Evolutionary conservation across 495 filamentous ascomycete genomes (phyloP).

Genomic region (Annulohypoxylon stygium): DNA sequence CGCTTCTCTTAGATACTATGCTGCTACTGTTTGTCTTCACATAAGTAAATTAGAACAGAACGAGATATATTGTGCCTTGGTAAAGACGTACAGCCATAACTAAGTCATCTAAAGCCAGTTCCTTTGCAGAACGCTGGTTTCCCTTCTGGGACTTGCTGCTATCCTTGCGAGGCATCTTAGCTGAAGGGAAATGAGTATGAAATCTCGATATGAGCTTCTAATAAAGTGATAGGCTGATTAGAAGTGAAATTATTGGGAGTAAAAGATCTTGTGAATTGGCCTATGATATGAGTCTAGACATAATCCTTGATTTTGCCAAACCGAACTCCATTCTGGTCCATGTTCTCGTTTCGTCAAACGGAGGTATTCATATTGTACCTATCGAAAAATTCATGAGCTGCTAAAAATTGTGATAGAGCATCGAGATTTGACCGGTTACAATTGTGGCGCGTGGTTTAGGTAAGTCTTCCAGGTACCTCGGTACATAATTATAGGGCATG

Average conservation of each 20-base stretch:
- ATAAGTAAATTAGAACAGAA: constrained; percentile 35
- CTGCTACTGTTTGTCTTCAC: constrained; percentile 86
- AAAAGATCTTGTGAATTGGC: no score
- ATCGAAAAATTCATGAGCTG: no score
- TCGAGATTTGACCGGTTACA: constrained; percentile 1
- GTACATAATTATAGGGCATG: constrained; percentile 12
- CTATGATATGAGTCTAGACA: not conserved
- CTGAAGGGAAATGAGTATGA: not conserved
- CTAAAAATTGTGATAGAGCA: constrained; percentile 10
- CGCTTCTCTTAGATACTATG: constrained; percentile 90
- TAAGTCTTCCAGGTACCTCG: constrained; percentile 11
- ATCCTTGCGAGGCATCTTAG: constrained; percentile 30
- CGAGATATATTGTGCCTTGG: constrained; percentile 1
- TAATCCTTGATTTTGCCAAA: not conserved
- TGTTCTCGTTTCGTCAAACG: not conserved
- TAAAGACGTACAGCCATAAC: constrained; percentile 74
- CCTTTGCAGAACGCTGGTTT: constrained; percentile 43
- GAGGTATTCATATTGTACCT: not conserved
- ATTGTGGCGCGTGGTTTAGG: constrained; percentile 9
- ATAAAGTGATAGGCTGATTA: not conserved
- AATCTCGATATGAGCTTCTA: constrained; percentile 4
- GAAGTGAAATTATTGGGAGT: not conserved
- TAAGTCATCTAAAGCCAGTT: constrained; percentile 68
- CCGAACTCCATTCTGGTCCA: not conserved
- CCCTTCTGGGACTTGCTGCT: constrained; percentile 53